A percentile compares a stretch with the other conserved stretches of the same genome.
These are phyloP conservation scores for Coemansia umbellata DNA, from an alignment of 192 early-diverging fungal species.

Conservation along the genomic window DNA sequence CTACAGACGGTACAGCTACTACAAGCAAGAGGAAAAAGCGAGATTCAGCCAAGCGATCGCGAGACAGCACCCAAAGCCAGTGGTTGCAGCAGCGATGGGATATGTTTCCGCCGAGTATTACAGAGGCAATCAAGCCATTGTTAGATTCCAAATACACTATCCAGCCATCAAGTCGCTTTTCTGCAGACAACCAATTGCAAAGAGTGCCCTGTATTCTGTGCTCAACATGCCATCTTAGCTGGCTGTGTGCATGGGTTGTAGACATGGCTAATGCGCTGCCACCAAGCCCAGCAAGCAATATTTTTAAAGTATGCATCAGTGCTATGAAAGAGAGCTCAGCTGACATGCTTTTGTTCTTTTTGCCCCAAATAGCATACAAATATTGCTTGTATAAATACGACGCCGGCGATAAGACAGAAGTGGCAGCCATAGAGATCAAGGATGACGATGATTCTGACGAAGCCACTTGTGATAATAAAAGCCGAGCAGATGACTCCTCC, in stretches of 20 bases:
- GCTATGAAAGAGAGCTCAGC: conserved; percentile 35
- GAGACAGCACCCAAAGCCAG: conserved; percentile 1
- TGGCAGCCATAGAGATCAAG: conserved; percentile 16
- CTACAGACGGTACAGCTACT: not conserved
- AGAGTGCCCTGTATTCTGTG: conserved; percentile 18
- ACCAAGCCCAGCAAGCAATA: not conserved
- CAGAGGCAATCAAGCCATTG: conserved; percentile 25
- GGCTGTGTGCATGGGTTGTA: conserved; percentile 37
- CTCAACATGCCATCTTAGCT: conserved; percentile 11
- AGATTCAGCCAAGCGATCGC: conserved; percentile 1
- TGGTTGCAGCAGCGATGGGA: conserved; percentile 36
- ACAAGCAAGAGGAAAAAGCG: not conserved
- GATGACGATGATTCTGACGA: conserved; percentile 25
- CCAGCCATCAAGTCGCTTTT: conserved; percentile 14
- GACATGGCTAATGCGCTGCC: conserved; percentile 22
- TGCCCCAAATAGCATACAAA: conserved; percentile 36
- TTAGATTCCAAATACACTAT: conserved; percentile 47
- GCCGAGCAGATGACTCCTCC: not conserved
- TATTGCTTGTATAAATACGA: conserved; percentile 11
- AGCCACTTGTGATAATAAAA: not conserved
- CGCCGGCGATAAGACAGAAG: not conserved
- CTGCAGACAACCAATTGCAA: not conserved
- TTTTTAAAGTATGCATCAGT: conserved; percentile 37
- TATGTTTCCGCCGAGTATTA: conserved; percentile 28
- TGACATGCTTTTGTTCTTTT: conserved; percentile 29